These are phyloP conservation scores for Chalaropsis thielavioides DNA, from an alignment of 2,329 filamentous ascomycete species.

Conservation along the genomic window DNA sequence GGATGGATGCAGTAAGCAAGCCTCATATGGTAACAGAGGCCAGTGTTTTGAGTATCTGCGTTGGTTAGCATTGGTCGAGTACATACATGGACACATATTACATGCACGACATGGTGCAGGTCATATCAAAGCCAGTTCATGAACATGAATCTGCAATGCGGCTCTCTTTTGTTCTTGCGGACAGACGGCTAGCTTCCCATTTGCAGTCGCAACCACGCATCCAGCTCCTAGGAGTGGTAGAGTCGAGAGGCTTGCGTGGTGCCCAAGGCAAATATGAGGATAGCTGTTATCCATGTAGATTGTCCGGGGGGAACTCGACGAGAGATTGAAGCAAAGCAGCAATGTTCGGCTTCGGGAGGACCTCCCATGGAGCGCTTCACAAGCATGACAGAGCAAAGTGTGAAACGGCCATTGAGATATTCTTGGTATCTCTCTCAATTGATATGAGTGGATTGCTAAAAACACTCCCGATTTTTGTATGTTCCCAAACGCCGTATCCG, in stretches of 20 bases:
- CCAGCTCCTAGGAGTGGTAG: neutral
- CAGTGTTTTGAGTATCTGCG: neutral
- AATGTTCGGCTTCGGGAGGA: constrained; percentile 45
- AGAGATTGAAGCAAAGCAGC: constrained; percentile 1
- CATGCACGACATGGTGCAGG: constrained; percentile 17
- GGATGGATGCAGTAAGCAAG: too few species aligned
- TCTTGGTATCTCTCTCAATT: constrained; percentile 29
- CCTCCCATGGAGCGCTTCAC: constrained; percentile 67
- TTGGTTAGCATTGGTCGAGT: neutral
- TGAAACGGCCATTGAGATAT: constrained; percentile 61
- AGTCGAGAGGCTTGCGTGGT: neutral
- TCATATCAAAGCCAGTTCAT: constrained; percentile 17
- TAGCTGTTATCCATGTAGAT: neutral
- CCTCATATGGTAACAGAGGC: too few species aligned
- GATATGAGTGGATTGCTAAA: constrained; percentile 15
- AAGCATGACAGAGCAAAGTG: constrained; percentile 31
- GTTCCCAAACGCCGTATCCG: constrained; percentile 20
- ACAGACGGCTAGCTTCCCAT: neutral
- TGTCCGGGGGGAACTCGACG: neutral
- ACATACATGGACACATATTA: neutral
- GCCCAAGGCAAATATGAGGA: neutral
- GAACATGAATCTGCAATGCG: constrained; percentile 9
- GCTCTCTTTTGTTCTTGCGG: neutral
- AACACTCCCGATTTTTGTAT: constrained; percentile 13
- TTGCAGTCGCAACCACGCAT: neutral